Evolutionary conservation across 2,329 filamentous ascomycete species (phyloP), one percentile per base, ranked within the genome.

Genomic region (Penicillium hesseltinei): DNA sequence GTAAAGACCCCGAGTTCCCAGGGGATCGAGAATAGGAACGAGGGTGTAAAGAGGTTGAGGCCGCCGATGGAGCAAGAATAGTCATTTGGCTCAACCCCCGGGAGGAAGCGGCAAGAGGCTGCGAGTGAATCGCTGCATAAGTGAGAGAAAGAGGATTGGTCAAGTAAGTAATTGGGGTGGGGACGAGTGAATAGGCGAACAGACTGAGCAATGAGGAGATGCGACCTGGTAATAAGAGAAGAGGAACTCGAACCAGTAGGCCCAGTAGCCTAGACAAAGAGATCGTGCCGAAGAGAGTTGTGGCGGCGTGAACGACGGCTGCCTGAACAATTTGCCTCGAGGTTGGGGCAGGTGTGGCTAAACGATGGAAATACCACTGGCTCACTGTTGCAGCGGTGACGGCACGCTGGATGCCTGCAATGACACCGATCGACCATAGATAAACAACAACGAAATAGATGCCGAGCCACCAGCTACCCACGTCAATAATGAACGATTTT

Each of bases 321-420:
- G 92, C 93, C 60, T 85, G 81, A 27, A 97, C 91, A 47, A 97
- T 88, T 54, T 92, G 88, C 56, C 83, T 82, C 1, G 91, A 92
- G 0, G 90, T 87, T 2, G 92, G 87, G 9, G 88, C 81, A 5
- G 93, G 91, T 11, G 87, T 84, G 5, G 87, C 86, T 66, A 95
- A 89, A 61, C 94, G 91, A 75, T 97, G 93, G 75, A 97, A 99
- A 76, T 99, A 99, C 94, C 94, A 99, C 75, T 99, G 94, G 40
- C 91, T 96, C 25, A 97, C 93, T 0, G 93, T 96, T 11, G 94
- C 94, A 25, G 92, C 93, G 15, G 93, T 96, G 17, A 92, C 94
- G 23, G 91, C 88, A 57, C 94, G 88, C 73, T 99, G 93, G 23
- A 97, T 84, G 19, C 91, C 92, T 56, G 91, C 88, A 71, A 96